Evolutionary conservation across 2,329 filamentous ascomycete genomes (phyloP), one percentile per base, ranked within the genome.

Genomic region (Claviceps quebecensis): DNA sequence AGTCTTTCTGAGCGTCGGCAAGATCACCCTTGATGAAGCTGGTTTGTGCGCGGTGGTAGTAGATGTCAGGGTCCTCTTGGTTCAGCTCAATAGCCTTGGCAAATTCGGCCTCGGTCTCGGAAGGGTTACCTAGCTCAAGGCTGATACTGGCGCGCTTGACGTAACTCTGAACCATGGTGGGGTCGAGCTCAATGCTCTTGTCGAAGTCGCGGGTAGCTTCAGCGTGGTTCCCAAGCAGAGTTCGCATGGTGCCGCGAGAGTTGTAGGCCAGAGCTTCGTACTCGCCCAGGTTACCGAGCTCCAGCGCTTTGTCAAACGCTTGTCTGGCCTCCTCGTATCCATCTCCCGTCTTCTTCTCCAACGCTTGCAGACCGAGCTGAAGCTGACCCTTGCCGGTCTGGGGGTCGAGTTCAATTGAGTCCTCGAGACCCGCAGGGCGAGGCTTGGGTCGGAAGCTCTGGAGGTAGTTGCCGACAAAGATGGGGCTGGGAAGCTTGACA

Each of bases 111-210:
- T 88, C 84, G 43, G 93, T 91, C 63, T 84, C 83, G n/a, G 89
- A 85, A 50, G 87, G 86, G 63, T 91, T 83, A 56, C 87, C 90
- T 54, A 93, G 82, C 72, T 98, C 93, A 40, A 98, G 77, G 67
- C 94, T 87, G 84, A 98, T 95, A 76, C 90, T 97, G 51, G 93
- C 93, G 54, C 93, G 86, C 78, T 98, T 98, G 73, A 98, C 95
- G 69, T 94, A 97, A 73, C 87, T 95, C 72, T 98, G 93, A 7
- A 89, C 94, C 72, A 97, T 76, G 8, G 80, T 75, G 14, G 88
- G 86, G 62, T 97, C 84, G 46, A 97, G 74, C 68, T 95, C 87
- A 53, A 97, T 85, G 67, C 88, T 95, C 80, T 87, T 93, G 68
- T 89, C 87, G 63, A 98, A 78, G 65, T 97, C 93, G 41, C 76